A percentile compares a stretch with the other conserved stretches of the same genome.
phyloP scores from a whole-genome alignment of 202 grass and related monocot genomes.

The Schoenoplectus tabernaemontani region DNA sequence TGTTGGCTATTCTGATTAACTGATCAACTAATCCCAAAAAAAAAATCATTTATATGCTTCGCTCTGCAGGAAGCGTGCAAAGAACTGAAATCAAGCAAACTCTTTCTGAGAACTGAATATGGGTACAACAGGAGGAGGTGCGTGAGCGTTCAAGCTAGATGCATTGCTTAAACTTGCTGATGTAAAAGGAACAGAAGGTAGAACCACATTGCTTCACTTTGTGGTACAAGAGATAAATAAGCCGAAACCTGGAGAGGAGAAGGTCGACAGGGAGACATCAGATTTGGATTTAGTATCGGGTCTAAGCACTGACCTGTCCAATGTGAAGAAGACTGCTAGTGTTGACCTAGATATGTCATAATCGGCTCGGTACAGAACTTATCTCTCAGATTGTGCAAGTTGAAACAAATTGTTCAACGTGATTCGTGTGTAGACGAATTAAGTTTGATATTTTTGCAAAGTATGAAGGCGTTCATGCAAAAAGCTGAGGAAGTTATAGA shows the following conservation, averaged over 20 bases:
- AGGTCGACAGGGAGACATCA: background rate
- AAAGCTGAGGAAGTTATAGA: slow-evolving; percentile 47
- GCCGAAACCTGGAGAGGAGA: slow-evolving; percentile 14
- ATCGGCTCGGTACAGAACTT: slow-evolving; percentile 58
- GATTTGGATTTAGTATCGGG: slow-evolving; percentile 47
- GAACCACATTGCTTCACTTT: slow-evolving; percentile 89
- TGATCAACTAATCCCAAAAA: background rate
- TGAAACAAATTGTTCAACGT: slow-evolving; percentile 38
- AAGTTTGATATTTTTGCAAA: slow-evolving; percentile 36
- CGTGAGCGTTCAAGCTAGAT: slow-evolving; percentile 83
- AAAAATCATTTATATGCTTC: background rate
- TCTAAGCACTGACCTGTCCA: slow-evolving; percentile 61
- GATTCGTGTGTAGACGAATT: slow-evolving; percentile 22
- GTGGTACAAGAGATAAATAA: slow-evolving; percentile 73
- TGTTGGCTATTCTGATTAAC: no score
- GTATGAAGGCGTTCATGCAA: slow-evolving; percentile 46
- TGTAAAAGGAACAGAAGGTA: slow-evolving; percentile 84
- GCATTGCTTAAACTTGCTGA: slow-evolving; percentile 77
- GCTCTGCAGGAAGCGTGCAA: slow-evolving; percentile 57
- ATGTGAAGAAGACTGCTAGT: slow-evolving; percentile 71
- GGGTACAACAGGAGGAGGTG: slow-evolving; percentile 67
- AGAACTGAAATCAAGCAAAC: slow-evolving; percentile 74
- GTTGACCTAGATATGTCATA: slow-evolving; percentile 75
- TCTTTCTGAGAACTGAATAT: slow-evolving; percentile 94
- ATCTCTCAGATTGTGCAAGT: slow-evolving; percentile 40